Evolutionary conservation across 75 land plant species (phyloP).

Genomic region (Gnetum montanum): DNA sequence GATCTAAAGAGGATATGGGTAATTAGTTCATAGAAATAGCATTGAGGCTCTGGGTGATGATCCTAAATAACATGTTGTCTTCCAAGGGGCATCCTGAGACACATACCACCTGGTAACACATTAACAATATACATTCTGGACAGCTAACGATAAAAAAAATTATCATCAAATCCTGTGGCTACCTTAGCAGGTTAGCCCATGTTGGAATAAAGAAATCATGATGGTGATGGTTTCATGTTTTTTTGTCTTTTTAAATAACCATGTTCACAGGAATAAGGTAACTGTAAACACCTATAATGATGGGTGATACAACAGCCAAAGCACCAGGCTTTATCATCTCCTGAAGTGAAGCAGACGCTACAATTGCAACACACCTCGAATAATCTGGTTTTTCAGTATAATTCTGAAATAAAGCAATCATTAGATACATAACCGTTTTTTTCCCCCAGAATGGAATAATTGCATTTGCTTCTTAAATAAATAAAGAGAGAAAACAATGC

Average conservation of each 20-base stretch:
- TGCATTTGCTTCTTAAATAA: neutral
- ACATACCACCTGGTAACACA: neutral
- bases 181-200: too few relatives aligned
- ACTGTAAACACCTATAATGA: conserved; percentile 84
- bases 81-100: neutral
- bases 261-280: too few relatives aligned
- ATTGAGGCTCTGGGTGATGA: neutral
- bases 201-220: neutral
- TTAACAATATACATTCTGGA: neutral
- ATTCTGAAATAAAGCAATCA: neutral
- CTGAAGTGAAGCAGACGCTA: conserved; percentile 89
- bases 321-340: conserved; percentile 99
- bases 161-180: neutral
- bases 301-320: conserved; percentile 89
- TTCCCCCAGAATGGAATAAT: neutral
- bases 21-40: neutral
- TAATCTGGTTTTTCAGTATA: conserved; percentile 84
- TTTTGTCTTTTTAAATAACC: too few relatives aligned
- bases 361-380: conserved; percentile 96
- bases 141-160: neutral
- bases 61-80: neutral
- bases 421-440: neutral
- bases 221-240: neutral
- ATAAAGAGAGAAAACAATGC: neutral
- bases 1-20: neutral